Base-by-base conservation (phyloP, 2,329 filamentous ascomycete species). In the Talaromyces sp. region DNA sequence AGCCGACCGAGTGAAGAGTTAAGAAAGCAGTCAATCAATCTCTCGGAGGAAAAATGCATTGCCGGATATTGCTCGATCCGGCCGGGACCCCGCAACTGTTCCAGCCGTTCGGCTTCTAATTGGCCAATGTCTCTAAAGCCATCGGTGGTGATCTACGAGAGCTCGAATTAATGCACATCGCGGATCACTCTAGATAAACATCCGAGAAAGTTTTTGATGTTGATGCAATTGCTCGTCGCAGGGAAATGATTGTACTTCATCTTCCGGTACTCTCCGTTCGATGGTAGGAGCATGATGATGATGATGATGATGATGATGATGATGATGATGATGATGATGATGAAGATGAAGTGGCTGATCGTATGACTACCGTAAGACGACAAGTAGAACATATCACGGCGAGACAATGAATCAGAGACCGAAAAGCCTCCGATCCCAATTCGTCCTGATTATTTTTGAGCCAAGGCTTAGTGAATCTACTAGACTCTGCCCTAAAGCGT, bases 1-100 rank as follows among this genome's bases (percentile, higher is more conserved):
- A 50, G 47, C 47, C 0, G 49, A 31, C 49, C 49, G 49, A 52
- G 49, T 10, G 1, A 31, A 31, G 27, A 3, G 27, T 1, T 6
- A 31, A 31, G 27, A 31, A 5, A 49, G 7, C 45, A 25, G 45
- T 45, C 19, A 19, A 11, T 27, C 31, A 6, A 10, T 54, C 27
- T 9, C 4, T 31, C n/a, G 52, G 37, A 25, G 17, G 1, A 9
- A n/a, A 31, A 52, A 39, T 61, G 31, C 60, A 35, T 22, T 50
- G 10, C 35, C 60, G 60, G 60, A 41, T 62, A 22, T 54, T 35
- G 35, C 22, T 54, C 17, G 60, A 62, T 62, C 47, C 60, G 45
- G 45, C 33, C 43, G 19, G 19, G 27, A 13, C 35, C 35, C 13
- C 35, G 35, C 9, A 8, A 9, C 9, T 10, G 35, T 37, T 37